Conservation (phyloP, 225 moss, liverwort and hornwort genomes). For the Marchantia polymorpha region DNA sequence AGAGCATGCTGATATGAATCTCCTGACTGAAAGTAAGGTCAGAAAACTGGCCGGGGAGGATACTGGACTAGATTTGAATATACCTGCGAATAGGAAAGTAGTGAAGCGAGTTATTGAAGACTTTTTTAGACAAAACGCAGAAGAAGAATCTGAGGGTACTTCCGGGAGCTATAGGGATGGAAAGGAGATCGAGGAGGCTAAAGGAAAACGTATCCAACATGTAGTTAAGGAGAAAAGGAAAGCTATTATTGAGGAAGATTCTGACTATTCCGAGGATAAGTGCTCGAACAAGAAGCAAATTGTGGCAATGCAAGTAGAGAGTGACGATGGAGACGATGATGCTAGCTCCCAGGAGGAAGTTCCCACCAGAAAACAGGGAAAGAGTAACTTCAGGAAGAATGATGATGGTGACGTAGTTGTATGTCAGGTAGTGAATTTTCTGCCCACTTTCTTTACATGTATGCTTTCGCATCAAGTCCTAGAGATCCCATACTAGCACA, state of each 20-base stretch:
- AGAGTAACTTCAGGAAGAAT: slow-evolving; percentile 32
- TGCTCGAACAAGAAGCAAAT: slow-evolving; percentile 10
- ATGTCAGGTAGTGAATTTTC: slow-evolving; percentile 49
- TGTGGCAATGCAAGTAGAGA: slow-evolving; percentile 7
- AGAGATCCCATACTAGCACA: too few species aligned
- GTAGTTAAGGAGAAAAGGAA: slow-evolving; percentile 26
- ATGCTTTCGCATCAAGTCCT: too few species aligned
- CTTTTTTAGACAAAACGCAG: slow-evolving; percentile 27
- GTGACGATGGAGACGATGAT: slow-evolving; percentile 31
- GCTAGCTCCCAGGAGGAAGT: slow-evolving; percentile 34
- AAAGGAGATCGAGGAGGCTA: background rate
- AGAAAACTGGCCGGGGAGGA: slow-evolving; percentile 52
- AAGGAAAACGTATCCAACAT: background rate
- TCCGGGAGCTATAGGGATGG: background rate
- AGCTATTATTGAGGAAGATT: slow-evolving; percentile 3
- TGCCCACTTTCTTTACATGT: background rate
- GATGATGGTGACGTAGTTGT: slow-evolving; percentile 47
- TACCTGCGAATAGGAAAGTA: slow-evolving; percentile 45
- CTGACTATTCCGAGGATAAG: slow-evolving; percentile 13
- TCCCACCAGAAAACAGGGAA: slow-evolving; percentile 25
- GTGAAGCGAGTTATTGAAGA: slow-evolving; percentile 51
- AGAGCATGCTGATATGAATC: slow-evolving; percentile 45
- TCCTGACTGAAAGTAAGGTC: slow-evolving; percentile 62
- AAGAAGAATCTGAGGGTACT: background rate
- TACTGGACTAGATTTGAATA: slow-evolving; percentile 56